Evolutionary conservation across 345 rosid species (phyloP).

Genomic region (Acer yangbiense): DNA sequence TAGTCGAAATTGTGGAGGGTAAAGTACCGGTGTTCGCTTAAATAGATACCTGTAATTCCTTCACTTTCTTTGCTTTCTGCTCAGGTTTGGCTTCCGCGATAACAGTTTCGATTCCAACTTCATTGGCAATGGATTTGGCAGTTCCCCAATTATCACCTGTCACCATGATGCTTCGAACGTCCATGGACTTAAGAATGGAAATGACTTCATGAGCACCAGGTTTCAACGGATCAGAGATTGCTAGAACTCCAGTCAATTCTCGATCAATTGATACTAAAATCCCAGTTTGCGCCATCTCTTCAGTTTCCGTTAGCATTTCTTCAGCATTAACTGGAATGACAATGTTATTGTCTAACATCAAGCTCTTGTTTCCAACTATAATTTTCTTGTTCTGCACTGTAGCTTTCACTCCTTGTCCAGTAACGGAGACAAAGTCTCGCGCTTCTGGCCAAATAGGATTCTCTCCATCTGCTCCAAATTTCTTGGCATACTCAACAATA

Average conservation of each 20-base stretch:
- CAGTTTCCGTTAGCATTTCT: slow-evolving; percentile 72
- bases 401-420: slow-evolving; percentile 91
- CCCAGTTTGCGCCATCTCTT: slow-evolving; percentile 81
- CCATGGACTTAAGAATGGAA: slow-evolving; percentile 79
- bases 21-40: background rate
- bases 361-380: slow-evolving; percentile 77
- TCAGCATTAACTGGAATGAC: slow-evolving; percentile 59
- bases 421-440: slow-evolving; percentile 60
- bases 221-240: slow-evolving; percentile 81
- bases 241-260: slow-evolving; percentile 66
- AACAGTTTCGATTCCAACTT: slow-evolving; percentile 78
- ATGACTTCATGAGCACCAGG: slow-evolving; percentile 73
- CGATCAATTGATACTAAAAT: slow-evolving; percentile 67
- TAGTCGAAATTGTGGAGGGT: background rate
- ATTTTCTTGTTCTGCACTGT: slow-evolving; percentile 60
- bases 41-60: slow-evolving; percentile 68
- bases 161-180: slow-evolving; percentile 77
- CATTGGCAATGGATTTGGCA: slow-evolving; percentile 77
- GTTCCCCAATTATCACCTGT: slow-evolving; percentile 99
- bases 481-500: slow-evolving; percentile 74
- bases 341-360: slow-evolving; percentile 53
- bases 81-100: slow-evolving; percentile 92
- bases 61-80: slow-evolving; percentile 86
- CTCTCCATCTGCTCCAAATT: slow-evolving; percentile 77
- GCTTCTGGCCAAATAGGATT: slow-evolving; percentile 87